phyloP scores from a whole-genome alignment of 495 filamentous ascomycete species.

The Penicillium lividum region DNA sequence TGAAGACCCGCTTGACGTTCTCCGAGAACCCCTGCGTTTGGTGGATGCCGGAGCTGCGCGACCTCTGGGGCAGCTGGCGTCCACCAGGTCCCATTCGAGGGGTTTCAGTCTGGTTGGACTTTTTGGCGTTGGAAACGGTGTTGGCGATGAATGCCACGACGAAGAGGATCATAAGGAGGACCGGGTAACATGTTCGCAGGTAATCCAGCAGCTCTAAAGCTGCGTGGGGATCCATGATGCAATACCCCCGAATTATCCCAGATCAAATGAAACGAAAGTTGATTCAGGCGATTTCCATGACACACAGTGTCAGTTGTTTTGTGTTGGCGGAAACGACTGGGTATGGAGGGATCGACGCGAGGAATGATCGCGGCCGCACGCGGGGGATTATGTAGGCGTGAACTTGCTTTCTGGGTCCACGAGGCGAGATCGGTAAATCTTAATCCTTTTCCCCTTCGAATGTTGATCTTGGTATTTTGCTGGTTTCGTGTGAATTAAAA shows the following conservation, averaged over 20 bases:
- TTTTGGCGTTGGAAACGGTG: conserved; percentile 57
- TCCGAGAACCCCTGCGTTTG: conserved; percentile 55
- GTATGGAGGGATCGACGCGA: conserved; percentile 30
- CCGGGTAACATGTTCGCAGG: conserved; percentile 64
- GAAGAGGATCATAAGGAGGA: conserved; percentile 69
- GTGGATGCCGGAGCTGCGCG: conserved; percentile 39
- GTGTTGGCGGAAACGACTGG: conserved; percentile 22
- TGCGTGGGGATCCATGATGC: conserved; percentile 41
- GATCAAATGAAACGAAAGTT: conserved; percentile 10
- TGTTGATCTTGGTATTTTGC: background rate
- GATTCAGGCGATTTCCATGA: conserved; percentile 47
- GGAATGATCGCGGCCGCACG: conserved; percentile 27
- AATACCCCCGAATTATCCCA: conserved; percentile 24
- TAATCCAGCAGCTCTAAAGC: conserved; percentile 48
- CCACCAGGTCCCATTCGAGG: conserved; percentile 68
- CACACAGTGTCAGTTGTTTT: conserved; percentile 21
- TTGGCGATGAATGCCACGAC: conserved; percentile 62
- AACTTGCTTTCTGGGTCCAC: conserved; percentile 17
- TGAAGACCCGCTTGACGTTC: conserved; percentile 65
- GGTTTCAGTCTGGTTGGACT: conserved; percentile 38
- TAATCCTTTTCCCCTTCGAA: background rate
- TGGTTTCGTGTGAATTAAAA: too few relatives aligned
- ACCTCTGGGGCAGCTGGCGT: conserved; percentile 69
- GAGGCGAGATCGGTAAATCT: conserved; percentile 19
- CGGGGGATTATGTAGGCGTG: conserved; percentile 16